Conservation (phyloP, 2,329 filamentous ascomycete species). For the Aspergillus proliferans region DNA sequence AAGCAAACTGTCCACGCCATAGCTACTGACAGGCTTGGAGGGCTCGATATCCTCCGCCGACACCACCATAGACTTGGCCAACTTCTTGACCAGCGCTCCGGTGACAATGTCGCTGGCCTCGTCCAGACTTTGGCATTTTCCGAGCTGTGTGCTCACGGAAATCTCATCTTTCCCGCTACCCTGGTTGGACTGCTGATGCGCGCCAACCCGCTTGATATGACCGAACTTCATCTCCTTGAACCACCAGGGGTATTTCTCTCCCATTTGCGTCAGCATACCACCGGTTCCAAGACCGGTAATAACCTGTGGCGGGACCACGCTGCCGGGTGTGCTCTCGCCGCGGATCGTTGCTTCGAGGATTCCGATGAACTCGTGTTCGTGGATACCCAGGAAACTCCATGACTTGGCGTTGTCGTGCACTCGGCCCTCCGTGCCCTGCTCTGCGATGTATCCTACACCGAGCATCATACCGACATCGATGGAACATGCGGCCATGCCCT, state of each 20-base stretch:
- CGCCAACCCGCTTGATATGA: background rate
- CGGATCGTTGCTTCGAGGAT: background rate
- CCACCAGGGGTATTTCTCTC: background rate
- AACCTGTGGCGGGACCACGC: background rate
- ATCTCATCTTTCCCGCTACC: background rate
- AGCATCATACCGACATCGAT: slow-evolving; percentile 28
- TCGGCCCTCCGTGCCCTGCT: slow-evolving; percentile 1
- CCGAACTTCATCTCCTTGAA: background rate
- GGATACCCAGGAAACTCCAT: background rate
- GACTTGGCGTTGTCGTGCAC: background rate
- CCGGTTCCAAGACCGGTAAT: background rate
- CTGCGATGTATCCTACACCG: slow-evolving; percentile 28
- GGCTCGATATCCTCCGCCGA: background rate
- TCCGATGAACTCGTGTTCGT: background rate
- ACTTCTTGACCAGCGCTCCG: background rate
- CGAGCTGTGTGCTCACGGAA: background rate
- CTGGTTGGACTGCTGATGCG: background rate
- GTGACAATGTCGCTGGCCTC: background rate
- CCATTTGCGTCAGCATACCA: too few species aligned
- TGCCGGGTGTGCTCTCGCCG: background rate
- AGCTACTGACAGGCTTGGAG: slow-evolving; percentile 10
- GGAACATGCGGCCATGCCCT: slow-evolving; percentile 13
- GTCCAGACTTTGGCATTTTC: slow-evolving; percentile 5
- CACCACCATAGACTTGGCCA: background rate
- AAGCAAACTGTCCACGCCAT: slow-evolving; percentile 20